Evolutionary conservation across 2,329 filamentous ascomycete genomes (phyloP).

Genomic region (Apiospora marii): DNA sequence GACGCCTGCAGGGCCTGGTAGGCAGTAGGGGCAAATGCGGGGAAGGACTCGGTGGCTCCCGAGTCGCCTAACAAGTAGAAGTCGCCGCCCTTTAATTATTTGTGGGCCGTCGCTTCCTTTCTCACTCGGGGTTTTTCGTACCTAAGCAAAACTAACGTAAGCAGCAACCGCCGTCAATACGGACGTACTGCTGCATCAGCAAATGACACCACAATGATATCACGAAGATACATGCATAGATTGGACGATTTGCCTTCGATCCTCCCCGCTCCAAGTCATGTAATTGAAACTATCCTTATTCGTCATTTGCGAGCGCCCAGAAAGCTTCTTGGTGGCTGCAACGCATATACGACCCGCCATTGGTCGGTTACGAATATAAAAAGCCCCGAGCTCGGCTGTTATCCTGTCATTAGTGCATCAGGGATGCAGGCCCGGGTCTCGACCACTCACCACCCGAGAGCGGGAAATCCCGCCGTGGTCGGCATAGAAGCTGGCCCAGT

Average conservation of each 20-base stretch:
- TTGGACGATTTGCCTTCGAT: neutral
- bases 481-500: neutral
- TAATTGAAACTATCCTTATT: neutral
- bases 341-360: neutral
- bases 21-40: neutral
- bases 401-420: neutral
- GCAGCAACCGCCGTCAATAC: neutral
- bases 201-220: slow-evolving; percentile 1
- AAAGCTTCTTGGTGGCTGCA: neutral
- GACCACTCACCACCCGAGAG: neutral
- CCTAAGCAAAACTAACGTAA: neutral
- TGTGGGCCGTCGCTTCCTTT: neutral
- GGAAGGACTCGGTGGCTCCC: neutral
- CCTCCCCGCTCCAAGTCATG: neutral
- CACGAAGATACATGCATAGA: neutral
- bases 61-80: neutral
- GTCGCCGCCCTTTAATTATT: neutral
- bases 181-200: neutral
- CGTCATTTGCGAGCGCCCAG: neutral
- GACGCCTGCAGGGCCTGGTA: neutral
- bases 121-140: neutral
- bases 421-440: neutral
- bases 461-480: neutral
- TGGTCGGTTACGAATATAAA: neutral
- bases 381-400: neutral